phyloP scores from a whole-genome alignment of 2,329 filamentous ascomycete species.

The Aspergillus jensenii region DNA sequence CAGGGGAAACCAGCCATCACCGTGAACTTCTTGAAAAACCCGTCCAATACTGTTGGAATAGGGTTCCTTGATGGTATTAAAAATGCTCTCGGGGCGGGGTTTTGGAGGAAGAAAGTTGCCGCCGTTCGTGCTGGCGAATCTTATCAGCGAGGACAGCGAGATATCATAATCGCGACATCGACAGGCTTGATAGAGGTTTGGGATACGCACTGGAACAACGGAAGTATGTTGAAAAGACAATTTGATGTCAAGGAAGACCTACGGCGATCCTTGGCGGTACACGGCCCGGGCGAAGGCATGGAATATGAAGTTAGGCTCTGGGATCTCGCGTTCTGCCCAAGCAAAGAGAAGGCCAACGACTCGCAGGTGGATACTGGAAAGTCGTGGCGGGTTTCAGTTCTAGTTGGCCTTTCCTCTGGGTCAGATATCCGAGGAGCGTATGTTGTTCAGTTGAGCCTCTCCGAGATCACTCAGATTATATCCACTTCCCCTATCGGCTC shows the following conservation, averaged over 20 bases:
- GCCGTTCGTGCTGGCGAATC: constrained; percentile 75
- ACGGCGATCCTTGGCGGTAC: constrained; percentile 59
- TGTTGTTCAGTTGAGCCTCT: constrained; percentile 70
- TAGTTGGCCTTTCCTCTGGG: constrained; percentile 58
- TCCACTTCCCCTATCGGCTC: constrained; percentile 4
- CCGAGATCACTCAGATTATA: constrained; percentile 55
- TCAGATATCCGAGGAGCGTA: constrained; percentile 62
- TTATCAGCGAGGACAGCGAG: constrained; percentile 75
- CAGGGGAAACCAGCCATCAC: constrained; percentile 82
- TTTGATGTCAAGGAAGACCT: constrained; percentile 68
- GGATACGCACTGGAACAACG: constrained; percentile 85
- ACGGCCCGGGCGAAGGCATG: constrained; percentile 52
- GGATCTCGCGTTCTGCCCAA: constrained; percentile 68
- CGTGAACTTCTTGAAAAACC: constrained; percentile 70
- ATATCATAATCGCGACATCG: constrained; percentile 75
- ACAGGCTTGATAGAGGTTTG: constrained; percentile 79
- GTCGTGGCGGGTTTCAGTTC: constrained; percentile 56
- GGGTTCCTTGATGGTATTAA: constrained; percentile 81
- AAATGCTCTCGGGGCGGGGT: constrained; percentile 68
- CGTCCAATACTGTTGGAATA: constrained; percentile 49
- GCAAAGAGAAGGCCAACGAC: constrained; percentile 40
- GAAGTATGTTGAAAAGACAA: constrained; percentile 72
- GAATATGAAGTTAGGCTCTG: constrained; percentile 68
- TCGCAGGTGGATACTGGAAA: constrained; percentile 50
- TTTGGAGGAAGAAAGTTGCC: constrained; percentile 73